Conservation (phyloP, 225 moss, liverwort and hornwort species). For the Marchantia polymorpha region DNA sequence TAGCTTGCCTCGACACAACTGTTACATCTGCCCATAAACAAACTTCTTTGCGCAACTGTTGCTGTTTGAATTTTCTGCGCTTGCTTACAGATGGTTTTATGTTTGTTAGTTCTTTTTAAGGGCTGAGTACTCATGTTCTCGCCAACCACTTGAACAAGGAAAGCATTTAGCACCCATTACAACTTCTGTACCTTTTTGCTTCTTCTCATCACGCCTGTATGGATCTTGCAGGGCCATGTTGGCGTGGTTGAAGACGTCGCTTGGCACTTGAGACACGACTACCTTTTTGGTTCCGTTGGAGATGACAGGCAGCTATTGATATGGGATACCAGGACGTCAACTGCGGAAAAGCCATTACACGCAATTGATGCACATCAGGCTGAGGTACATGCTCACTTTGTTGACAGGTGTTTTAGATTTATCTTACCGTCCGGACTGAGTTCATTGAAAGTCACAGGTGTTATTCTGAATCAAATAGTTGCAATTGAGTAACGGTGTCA, state of each 20-base stretch:
- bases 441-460: too few relatives aligned
- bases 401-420: background rate
- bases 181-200: background rate
- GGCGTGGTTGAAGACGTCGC: slow-evolving; percentile 84
- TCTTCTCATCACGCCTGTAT: background rate
- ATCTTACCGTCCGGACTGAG: too few relatives aligned
- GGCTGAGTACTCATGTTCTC: background rate
- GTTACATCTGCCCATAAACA: background rate
- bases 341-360: slow-evolving; percentile 58
- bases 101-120: background rate
- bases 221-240: slow-evolving; percentile 58
- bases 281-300: slow-evolving; percentile 78
- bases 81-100: background rate
- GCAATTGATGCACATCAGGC: slow-evolving; percentile 71
- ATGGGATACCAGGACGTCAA: slow-evolving; percentile 63
- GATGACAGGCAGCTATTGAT: slow-evolving; percentile 76
- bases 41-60: background rate
- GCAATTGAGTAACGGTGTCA: background rate
- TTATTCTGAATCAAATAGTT: too few relatives aligned
- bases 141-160: background rate
- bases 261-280: slow-evolving; percentile 68
- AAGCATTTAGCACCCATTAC: background rate
- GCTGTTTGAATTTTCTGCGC: background rate
- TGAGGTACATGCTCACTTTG: slow-evolving; percentile 40
- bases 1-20: background rate